Conservation (phyloP, 2,329 filamentous ascomycete species). For the Zasmidium cellare region DNA sequence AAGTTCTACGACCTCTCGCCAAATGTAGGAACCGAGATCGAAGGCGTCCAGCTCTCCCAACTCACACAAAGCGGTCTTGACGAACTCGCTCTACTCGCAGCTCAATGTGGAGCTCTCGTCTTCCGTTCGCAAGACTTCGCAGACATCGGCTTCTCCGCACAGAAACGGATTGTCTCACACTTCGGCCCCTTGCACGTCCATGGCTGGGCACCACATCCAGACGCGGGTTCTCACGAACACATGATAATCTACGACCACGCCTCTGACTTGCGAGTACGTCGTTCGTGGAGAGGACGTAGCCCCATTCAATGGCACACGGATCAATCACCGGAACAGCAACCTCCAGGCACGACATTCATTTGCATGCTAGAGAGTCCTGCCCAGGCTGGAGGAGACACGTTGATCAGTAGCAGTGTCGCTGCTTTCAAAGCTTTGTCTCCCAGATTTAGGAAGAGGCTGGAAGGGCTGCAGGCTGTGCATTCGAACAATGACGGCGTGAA, state of each 20-base stretch:
- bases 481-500: slow-evolving; percentile 8
- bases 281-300: slow-evolving; percentile 12
- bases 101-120: slow-evolving; percentile 14
- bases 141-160: slow-evolving; percentile 7
- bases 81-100: slow-evolving; percentile 13
- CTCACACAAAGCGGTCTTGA: slow-evolving; percentile 10
- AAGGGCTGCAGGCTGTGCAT: slow-evolving; percentile 16
- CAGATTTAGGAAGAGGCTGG: slow-evolving; percentile 33
- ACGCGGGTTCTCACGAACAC: slow-evolving; percentile 9
- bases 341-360: slow-evolving; percentile 33
- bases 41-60: slow-evolving; percentile 11
- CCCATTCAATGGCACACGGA: slow-evolving; percentile 10
- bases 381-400: slow-evolving; percentile 6
- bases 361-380: slow-evolving; percentile 18
- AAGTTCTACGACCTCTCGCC: slow-evolving; percentile 29
- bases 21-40: slow-evolving; percentile 18
- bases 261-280: slow-evolving; percentile 16
- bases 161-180: slow-evolving; percentile 14
- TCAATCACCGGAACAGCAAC: slow-evolving; percentile 29
- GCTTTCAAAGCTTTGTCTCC: slow-evolving; percentile 29
- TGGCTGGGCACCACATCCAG: slow-evolving; percentile 16
- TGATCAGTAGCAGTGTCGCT: slow-evolving; percentile 5
- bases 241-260: slow-evolving; percentile 19
- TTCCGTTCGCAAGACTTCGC: slow-evolving; percentile 19
- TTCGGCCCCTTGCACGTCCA: slow-evolving; percentile 20